Evolutionary conservation across 2,329 filamentous ascomycete genomes (phyloP).

Genomic region (Cladosporium sp.): DNA sequence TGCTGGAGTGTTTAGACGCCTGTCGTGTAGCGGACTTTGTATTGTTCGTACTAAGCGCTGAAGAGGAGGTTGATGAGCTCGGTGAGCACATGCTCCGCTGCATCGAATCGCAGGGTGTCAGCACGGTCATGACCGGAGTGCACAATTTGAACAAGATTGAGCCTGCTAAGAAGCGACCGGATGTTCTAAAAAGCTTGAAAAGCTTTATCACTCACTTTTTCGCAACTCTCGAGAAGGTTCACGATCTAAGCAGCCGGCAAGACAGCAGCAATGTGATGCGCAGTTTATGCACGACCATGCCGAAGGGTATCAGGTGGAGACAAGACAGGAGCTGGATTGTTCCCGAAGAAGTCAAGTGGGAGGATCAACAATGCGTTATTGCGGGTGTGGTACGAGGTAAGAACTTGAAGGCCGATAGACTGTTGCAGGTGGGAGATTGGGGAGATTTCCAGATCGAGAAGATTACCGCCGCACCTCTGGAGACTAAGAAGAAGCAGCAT

Average conservation of each 20-base stretch:
- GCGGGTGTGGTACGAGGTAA: conserved; percentile 83
- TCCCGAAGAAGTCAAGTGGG: conserved; percentile 73
- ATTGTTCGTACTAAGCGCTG: conserved; percentile 73
- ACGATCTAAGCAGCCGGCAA: conserved; percentile 79
- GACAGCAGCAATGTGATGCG: conserved; percentile 88
- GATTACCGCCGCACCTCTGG: conserved; percentile 69
- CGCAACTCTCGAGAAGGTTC: conserved; percentile 83
- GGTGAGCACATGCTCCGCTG: conserved; percentile 81
- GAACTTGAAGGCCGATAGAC: conserved; percentile 78
- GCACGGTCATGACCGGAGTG: conserved; percentile 80
- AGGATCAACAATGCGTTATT: conserved; percentile 48
- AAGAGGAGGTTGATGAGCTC: conserved; percentile 74
- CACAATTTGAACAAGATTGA: conserved; percentile 67
- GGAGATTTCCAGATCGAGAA: conserved; percentile 88
- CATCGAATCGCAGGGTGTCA: conserved; percentile 89
- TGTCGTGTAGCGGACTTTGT: conserved; percentile 88
- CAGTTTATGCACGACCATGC: conserved; percentile 82
- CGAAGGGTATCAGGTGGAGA: conserved; percentile 91
- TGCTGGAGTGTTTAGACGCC: conserved; percentile 75
- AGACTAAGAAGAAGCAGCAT: conserved; percentile 46
- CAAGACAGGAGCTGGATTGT: conserved; percentile 96
- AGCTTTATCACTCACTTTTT: conserved; percentile 95
- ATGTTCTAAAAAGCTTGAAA: conserved; percentile 75
- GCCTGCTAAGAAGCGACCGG: conserved; percentile 68
- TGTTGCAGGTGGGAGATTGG: conserved; percentile 90